Percentiles rank a stretch among this genome's conserved stretches.
Evolutionary conservation across 73 alveolate genomes (phyloP).

Genomic region (Paramecium pentaurelia): DNA sequence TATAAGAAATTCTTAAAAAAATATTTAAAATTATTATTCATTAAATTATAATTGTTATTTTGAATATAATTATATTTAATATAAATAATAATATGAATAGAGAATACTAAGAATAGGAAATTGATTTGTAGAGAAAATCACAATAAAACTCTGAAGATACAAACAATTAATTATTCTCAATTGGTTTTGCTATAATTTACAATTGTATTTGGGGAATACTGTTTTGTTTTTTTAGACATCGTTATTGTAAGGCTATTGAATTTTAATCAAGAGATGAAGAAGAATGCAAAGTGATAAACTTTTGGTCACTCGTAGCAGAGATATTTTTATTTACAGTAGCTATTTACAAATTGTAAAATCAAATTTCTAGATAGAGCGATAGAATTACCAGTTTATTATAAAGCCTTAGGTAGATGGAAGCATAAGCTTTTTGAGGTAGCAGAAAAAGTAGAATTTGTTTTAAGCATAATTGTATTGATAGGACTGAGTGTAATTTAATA

Average conservation of each 20-base stretch:
- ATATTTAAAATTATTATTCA: neutral
- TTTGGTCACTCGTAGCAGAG: neutral
- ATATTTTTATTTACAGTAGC: neutral
- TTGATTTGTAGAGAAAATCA: neutral
- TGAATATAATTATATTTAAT: neutral
- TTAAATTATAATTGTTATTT: neutral
- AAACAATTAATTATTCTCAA: neutral
- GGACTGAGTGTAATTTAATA: neutral
- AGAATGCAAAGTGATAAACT: neutral
- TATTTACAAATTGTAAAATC: neutral
- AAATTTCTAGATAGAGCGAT: neutral
- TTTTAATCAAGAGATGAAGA: slow-evolving; percentile 10
- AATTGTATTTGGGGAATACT: neutral
- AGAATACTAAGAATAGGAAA: neutral
- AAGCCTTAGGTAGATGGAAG: neutral
- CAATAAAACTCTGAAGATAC: neutral
- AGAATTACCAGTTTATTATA: neutral
- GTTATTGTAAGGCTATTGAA: neutral
- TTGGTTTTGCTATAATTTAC: neutral
- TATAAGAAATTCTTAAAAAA: too few relatives aligned
- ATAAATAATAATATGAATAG: neutral
- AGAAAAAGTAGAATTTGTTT: neutral
- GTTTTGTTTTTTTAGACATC: neutral
- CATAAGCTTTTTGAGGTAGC: neutral
- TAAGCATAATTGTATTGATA: neutral